Evolutionary conservation across 176 grass and related monocot species (phyloP).

Genomic region (Alopecurus myosuroides): DNA sequence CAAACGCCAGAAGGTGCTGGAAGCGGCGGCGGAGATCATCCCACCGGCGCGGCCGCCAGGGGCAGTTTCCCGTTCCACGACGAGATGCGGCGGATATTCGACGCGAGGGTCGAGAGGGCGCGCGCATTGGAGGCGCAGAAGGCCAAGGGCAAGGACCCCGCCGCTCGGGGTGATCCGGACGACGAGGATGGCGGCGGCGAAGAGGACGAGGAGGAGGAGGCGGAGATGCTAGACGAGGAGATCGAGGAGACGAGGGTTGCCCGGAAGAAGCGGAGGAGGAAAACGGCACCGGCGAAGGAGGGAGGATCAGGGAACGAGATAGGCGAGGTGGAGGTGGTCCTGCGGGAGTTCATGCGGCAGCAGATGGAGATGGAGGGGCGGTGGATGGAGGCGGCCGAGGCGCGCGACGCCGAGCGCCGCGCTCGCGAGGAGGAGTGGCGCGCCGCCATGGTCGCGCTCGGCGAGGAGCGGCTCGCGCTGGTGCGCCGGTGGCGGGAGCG

Average conservation of each 20-base stretch:
- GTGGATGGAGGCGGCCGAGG: slow-evolving; percentile 75
- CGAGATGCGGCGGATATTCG: slow-evolving; percentile 71
- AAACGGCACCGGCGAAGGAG: background rate
- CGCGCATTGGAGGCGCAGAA: slow-evolving; percentile 49
- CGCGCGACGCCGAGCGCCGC: slow-evolving; percentile 63
- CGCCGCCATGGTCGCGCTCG: slow-evolving; percentile 57
- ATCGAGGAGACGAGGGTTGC: background rate
- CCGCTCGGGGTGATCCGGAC: slow-evolving; percentile 28
- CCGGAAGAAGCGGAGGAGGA: slow-evolving; percentile 25
- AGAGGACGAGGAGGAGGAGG: background rate
- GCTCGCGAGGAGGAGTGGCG: slow-evolving; percentile 85
- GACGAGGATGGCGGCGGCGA: slow-evolving; percentile 17
- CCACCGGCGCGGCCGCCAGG: background rate
- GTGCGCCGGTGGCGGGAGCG: slow-evolving; percentile 62
- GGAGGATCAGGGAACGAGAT: slow-evolving; percentile 4
- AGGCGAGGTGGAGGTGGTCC: slow-evolving; percentile 51
- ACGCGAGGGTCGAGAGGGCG: slow-evolving; percentile 33
- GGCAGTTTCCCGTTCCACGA: slow-evolving; percentile 80
- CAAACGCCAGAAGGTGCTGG: background rate
- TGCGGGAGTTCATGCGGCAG: slow-evolving; percentile 73
- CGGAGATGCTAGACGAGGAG: slow-evolving; percentile 16
- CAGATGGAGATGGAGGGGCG: slow-evolving; percentile 82
- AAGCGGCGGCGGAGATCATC: background rate
- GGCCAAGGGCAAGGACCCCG: slow-evolving; percentile 44
- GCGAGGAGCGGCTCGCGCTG: slow-evolving; percentile 69